A percentile compares a stretch with the other conserved stretches of the same genome.
phyloP scores from a whole-genome alignment of 495 filamentous ascomycete species.

The Penicillium taxi region DNA sequence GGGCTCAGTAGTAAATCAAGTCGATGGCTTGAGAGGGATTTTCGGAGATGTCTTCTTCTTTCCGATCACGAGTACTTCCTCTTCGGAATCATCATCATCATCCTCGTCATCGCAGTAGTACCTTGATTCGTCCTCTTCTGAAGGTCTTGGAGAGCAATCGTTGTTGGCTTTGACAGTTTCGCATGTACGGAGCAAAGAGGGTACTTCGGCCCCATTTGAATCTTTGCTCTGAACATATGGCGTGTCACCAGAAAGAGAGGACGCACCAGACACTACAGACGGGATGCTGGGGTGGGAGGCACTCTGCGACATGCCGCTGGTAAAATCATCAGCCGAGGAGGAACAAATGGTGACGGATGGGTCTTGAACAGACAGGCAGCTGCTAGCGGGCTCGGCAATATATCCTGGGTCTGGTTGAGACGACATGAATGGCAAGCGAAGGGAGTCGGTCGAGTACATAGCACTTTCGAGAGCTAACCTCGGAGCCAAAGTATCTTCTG shows the following conservation, averaged over 20 bases:
- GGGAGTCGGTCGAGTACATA: constrained; percentile 21
- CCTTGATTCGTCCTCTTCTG: constrained; percentile 35
- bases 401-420: constrained; percentile 45
- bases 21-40: too few species aligned
- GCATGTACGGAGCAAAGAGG: constrained; percentile 39
- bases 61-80: constrained; percentile 41
- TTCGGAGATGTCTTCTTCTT: constrained; percentile 30
- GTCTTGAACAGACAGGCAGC: constrained; percentile 44
- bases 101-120: constrained; percentile 43
- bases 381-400: constrained; percentile 41
- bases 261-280: constrained; percentile 70
- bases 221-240: constrained; percentile 16
- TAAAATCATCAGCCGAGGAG: constrained; percentile 43
- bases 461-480: constrained; percentile 22
- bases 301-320: constrained; percentile 53
- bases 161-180: constrained; percentile 36
- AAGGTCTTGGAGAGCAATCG: constrained; percentile 15
- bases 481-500: constrained; percentile 15
- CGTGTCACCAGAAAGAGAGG: constrained; percentile 58
- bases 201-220: constrained; percentile 28
- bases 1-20: constrained; percentile 1
- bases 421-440: constrained; percentile 12
- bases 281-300: constrained; percentile 69
- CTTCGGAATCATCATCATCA: constrained; percentile 43
- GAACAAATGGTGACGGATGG: constrained; percentile 47